Evolutionary conservation across 2,329 filamentous ascomycete species (phyloP).

Genomic region (Aureobasidium lini): DNA sequence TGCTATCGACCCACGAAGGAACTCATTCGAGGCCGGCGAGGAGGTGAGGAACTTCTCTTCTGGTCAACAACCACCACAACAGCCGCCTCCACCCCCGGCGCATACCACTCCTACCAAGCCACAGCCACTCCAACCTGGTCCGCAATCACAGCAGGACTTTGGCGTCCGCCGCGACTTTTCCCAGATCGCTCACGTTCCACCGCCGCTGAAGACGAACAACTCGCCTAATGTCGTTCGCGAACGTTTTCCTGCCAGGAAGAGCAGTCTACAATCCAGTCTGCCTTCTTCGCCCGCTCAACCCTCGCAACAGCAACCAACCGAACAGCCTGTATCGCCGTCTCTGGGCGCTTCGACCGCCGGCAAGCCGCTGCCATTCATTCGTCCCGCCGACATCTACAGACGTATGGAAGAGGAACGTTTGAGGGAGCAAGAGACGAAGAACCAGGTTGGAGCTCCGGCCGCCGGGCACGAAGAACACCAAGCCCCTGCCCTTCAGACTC

Average conservation of each 20-base stretch:
- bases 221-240: not conserved
- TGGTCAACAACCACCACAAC: slow-evolving; percentile 1
- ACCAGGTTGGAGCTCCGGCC: slow-evolving; percentile 14
- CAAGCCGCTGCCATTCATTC: slow-evolving; percentile 52
- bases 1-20: slow-evolving; percentile 30
- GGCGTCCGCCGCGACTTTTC: slow-evolving; percentile 41
- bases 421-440: slow-evolving; percentile 39
- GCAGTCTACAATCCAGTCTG: slow-evolving; percentile 43
- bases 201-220: slow-evolving; percentile 38
- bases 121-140: not conserved
- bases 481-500: slow-evolving; percentile 24
- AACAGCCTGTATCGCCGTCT: slow-evolving; percentile 10
- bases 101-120: slow-evolving; percentile 8
- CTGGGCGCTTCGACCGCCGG: not conserved
- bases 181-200: slow-evolving; percentile 43
- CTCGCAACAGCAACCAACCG: slow-evolving; percentile 11
- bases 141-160: not conserved
- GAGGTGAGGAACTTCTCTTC: slow-evolving; percentile 42
- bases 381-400: slow-evolving; percentile 71
- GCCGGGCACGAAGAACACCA: slow-evolving; percentile 49
- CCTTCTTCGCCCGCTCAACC: slow-evolving; percentile 4
- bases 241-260: slow-evolving; percentile 45
- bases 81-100: not conserved
- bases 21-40: slow-evolving; percentile 50
- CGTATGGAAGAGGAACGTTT: slow-evolving; percentile 58